Evolutionary conservation across 2,329 filamentous ascomycete species (phyloP), one percentile per base, ranked within the genome.

Genomic region (Tolypocladium ophioglossoides): DNA sequence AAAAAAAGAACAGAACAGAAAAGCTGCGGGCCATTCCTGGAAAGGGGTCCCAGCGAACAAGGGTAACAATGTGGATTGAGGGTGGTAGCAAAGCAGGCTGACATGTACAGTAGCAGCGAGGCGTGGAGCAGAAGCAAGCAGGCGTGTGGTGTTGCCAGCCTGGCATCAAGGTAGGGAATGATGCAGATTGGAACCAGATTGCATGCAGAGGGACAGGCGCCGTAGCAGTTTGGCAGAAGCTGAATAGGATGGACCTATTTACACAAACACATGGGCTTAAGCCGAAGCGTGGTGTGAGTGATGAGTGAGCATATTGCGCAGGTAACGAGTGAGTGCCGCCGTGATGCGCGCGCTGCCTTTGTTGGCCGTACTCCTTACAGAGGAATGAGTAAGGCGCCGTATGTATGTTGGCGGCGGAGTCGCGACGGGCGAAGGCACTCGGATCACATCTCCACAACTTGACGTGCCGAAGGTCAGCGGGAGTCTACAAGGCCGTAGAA

Each of bases 101-200:
- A 39, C 16, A n/a, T 51, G 49, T 51, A 51, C 14, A 51, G 37
- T 51, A 51, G 11, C 49, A 51, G 49, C 49, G 10, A n/a, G 37
- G 24, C 16, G 14, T 2, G 27, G 32, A 18, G 40, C 30, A 38
- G 32, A 40, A 51, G 24, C 44, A 32, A 47, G 8, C 24, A 4
- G 44, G 27, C 27, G 10, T 10, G 44, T 34, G 44, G 44, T 48
- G 24, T n/a, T 47, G 44, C 44, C 16, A 32, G 24, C 16, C 27
- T 32, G 4, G 44, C 27, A 48, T 34, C 27, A 48, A 30, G 44
- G 27, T 14, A 18, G 44, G 24, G 27, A 34, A 20, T 39, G 47
- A 51, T 51, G 41, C 53, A 52, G 49, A 49, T 55, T 55, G 53
- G 50, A 50, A 49, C 32, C 41, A 52, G 53, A 54, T 51, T 54